These are phyloP conservation scores for Puccinia brachypodii DNA, from an alignment of 1,284 basidiomycete genomes.

Conservation along the genomic window DNA sequence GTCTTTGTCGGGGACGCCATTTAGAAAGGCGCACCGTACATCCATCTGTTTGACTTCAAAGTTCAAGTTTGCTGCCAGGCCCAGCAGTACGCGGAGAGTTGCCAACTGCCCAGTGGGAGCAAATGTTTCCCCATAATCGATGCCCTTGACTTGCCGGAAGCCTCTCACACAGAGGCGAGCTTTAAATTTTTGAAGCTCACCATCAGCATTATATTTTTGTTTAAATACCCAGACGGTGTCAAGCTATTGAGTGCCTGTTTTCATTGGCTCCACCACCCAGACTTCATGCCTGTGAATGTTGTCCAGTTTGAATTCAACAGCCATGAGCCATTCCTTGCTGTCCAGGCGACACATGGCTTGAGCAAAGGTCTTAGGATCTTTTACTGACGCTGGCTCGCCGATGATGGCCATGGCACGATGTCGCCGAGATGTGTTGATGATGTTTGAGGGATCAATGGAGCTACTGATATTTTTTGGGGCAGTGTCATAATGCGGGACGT, in stretches of 20 bases:
- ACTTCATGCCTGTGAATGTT: background rate
- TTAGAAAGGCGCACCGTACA: no score
- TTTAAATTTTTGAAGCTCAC: conserved; percentile 57
- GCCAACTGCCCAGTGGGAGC: conserved; percentile 58
- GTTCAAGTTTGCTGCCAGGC: conserved; percentile 57
- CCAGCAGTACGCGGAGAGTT: conserved; percentile 57
- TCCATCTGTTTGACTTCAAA: conserved; percentile 59
- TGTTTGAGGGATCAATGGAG: background rate
- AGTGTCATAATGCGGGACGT: background rate
- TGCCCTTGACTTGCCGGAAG: conserved; percentile 59
- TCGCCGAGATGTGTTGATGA: background rate
- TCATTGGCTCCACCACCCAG: background rate
- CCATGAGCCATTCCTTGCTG: background rate
- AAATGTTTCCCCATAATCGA: conserved; percentile 61
- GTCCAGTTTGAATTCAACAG: background rate
- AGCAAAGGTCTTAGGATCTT: background rate
- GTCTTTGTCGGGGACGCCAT: no score
- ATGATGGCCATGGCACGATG: background rate
- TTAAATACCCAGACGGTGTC: conserved; percentile 59
- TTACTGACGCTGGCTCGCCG: background rate
- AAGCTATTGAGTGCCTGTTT: conserved; percentile 44
- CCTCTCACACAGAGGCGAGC: conserved; percentile 60
- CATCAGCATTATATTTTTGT: no score
- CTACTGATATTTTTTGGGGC: background rate
- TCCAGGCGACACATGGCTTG: background rate